Base-by-base conservation (phyloP, 495 filamentous ascomycete genomes). In the Annulohypoxylon moriforme region DNA sequence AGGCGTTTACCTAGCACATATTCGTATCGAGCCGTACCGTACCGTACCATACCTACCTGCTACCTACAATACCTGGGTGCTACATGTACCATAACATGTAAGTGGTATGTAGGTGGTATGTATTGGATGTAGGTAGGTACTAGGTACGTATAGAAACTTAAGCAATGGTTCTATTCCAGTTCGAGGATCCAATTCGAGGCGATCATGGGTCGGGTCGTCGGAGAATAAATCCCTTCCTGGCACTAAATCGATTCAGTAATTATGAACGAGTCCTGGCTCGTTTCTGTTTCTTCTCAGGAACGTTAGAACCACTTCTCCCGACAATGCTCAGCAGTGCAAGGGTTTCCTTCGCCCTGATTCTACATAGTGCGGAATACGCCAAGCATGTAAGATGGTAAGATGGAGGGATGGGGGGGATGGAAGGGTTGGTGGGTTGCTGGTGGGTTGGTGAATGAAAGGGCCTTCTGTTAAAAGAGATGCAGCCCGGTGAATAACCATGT, bases 401-500 rank as follows among this genome's bases (percentile, higher is more conserved):
- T 33, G 53, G 53, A 46, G 65, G 60, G 68, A 60, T 57, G 55
- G 33, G 2, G 14, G 33, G 18, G 42, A 20, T 44, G 50, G 67
- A 53, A 64, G 53, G 42, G 67, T 60, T 60, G 60, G 44, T 65
- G 44, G 53, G 60, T 40, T 60, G n/a, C n/a, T n/a, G n/a, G n/a
- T n/a, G n/a, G 46, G 55, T 47, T 31, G 55, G 36, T 13, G 29
- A 33, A 27, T 50, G 36, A 33, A 67, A 71, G 57, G 62, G 62
- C 44, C 40, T 67, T 62, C 62, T 66, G 62, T 46, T 60, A n/a
- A 67, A 44, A 44, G 38, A 67, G 52, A 69, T 67, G 67, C 71
- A 71, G 71, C 71, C 71, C 62, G 67, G 63, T 74, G 71, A 62
- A 62, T 71, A 60, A 52, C 65, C 60, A 73, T 73, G 70, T 62